Percentiles rank a stretch among this genome's conserved stretches.
phyloP scores from a whole-genome alignment of 1,284 basidiomycete genomes.

The Vanrija pseudolonga region DNA sequence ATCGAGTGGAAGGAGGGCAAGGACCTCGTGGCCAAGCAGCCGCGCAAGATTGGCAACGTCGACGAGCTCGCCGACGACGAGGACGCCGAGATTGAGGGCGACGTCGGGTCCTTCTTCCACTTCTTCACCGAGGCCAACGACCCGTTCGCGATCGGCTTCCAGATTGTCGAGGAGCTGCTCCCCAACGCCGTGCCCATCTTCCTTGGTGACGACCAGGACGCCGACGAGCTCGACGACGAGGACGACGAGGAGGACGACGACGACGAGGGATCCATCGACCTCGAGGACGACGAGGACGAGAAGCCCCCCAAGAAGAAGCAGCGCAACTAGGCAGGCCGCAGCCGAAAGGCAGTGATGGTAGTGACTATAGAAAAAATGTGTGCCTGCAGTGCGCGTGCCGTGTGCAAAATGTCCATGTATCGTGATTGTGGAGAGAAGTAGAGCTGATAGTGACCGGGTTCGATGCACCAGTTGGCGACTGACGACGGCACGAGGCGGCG shows the following conservation, averaged over 20 bases:
- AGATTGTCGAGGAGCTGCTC: constrained; percentile 31
- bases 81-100: constrained; percentile 40
- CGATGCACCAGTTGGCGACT: too few species aligned
- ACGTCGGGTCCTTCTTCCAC: constrained; percentile 53
- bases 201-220: constrained; percentile 27
- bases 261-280: constrained; percentile 42
- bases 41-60: constrained; percentile 32
- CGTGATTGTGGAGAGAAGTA: too few species aligned
- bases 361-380: too few species aligned
- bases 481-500: too few species aligned
- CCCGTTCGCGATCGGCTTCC: constrained; percentile 19
- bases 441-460: too few species aligned
- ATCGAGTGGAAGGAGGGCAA: constrained; percentile 54
- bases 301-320: constrained; percentile 36
- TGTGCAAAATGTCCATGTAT: too few species aligned
- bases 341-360: too few species aligned
- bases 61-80: constrained; percentile 24
- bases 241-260: constrained; percentile 42
- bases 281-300: constrained; percentile 40
- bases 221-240: constrained; percentile 34
- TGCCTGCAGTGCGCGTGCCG: too few species aligned
- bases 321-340: background rate
- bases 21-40: constrained; percentile 50
- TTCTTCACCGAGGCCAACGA: constrained; percentile 49
- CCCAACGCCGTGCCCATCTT: constrained; percentile 40